Evolutionary conservation across 164 flowering plant species (phyloP).

Genomic region (Vitis rotundifolia): DNA sequence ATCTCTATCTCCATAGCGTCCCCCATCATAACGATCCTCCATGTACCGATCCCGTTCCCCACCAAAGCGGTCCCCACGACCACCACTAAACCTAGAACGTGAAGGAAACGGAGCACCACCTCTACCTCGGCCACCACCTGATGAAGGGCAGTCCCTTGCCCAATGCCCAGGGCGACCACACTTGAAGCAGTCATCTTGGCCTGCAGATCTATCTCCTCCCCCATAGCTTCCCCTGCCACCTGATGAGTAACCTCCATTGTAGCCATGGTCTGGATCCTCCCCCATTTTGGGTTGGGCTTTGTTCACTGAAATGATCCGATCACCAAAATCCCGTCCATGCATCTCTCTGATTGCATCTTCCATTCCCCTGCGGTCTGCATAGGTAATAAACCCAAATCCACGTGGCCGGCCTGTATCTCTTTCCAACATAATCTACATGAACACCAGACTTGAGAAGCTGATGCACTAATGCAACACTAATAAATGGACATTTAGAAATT

Average conservation of each 20-base stretch:
- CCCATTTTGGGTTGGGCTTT: slow-evolving; percentile 87
- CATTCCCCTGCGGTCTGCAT: slow-evolving; percentile 89
- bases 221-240: slow-evolving; percentile 73
- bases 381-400: slow-evolving; percentile 98
- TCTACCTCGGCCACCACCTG: slow-evolving; percentile 56
- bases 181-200: slow-evolving; percentile 85
- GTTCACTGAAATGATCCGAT: slow-evolving; percentile 80
- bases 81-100: slow-evolving; percentile 53
- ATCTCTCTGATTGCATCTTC: slow-evolving; percentile 92
- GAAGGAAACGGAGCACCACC: slow-evolving; percentile 49
- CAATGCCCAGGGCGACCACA: slow-evolving; percentile 98
- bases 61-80: slow-evolving; percentile 74
- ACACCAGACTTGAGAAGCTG: slow-evolving; percentile 14
- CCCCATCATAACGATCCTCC: slow-evolving; percentile 75
- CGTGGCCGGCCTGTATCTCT: slow-evolving; percentile 95
- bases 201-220: slow-evolving; percentile 61
- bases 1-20: slow-evolving; percentile 73
- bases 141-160: slow-evolving; percentile 94
- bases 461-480: not conserved
- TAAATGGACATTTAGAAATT: too few relatives aligned
- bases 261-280: slow-evolving; percentile 59
- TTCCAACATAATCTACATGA: slow-evolving; percentile 81
- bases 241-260: slow-evolving; percentile 62
- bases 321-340: slow-evolving; percentile 89
- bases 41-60: slow-evolving; percentile 58